A percentile compares a stretch with the other conserved stretches of the same genome.
Evolutionary conservation across 495 filamentous ascomycete species (phyloP).

Genomic region (Daldinia grandis): DNA sequence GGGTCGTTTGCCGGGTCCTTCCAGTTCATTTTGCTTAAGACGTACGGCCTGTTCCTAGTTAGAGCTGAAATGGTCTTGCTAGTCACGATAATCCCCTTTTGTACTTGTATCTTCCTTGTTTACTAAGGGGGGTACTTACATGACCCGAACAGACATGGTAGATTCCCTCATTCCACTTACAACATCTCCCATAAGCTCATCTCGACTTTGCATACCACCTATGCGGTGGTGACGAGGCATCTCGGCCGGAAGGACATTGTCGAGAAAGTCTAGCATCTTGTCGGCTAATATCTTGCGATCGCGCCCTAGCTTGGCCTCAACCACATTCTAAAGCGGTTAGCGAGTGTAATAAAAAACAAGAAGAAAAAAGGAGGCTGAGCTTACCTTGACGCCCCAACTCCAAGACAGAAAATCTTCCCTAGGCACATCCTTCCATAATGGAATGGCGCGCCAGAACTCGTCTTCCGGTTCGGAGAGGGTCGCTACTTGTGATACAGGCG

Average conservation of each 20-base stretch:
- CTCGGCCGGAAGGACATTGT: constrained; percentile 53
- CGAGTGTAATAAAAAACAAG: background rate
- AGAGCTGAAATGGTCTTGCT: background rate
- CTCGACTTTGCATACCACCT: constrained; percentile 51
- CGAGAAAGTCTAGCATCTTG: constrained; percentile 42
- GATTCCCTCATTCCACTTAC: constrained; percentile 55
- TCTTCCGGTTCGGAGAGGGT: background rate
- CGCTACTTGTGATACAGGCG: background rate
- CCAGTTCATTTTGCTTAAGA: constrained; percentile 64
- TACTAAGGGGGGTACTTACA: constrained; percentile 42
- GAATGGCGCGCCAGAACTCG: constrained; percentile 37
- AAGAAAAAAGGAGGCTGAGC: background rate
- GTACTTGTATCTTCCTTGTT: background rate
- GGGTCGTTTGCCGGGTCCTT: constrained; percentile 62
- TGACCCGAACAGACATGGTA: constrained; percentile 63
- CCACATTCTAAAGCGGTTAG: constrained; percentile 28
- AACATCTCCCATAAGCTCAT: constrained; percentile 63
- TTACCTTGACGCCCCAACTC: constrained; percentile 38
- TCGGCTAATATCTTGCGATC: background rate
- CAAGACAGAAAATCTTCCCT: constrained; percentile 36
- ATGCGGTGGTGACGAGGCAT: constrained; percentile 49
- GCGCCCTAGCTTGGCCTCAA: constrained; percentile 25
- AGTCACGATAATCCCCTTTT: background rate
- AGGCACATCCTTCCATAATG: constrained; percentile 24
- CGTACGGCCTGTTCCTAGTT: constrained; percentile 58